phyloP scores from a whole-genome alignment of 169 alveolate genomes.

The Sarcocystis neurona region DNA sequence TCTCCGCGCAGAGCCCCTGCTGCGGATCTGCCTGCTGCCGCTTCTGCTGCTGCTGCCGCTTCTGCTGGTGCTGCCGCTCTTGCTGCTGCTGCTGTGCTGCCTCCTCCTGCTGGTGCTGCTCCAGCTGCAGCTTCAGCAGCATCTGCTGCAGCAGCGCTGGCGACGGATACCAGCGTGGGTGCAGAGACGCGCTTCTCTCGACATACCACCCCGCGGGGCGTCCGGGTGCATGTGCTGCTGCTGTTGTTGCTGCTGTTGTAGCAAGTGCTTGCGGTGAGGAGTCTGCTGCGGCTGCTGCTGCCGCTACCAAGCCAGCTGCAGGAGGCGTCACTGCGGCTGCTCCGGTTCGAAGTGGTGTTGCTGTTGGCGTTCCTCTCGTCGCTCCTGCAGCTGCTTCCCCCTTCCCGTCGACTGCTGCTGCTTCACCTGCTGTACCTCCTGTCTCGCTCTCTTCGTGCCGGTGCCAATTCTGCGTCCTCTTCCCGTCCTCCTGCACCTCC shows the following conservation, averaged over 20 bases:
- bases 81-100: not conserved
- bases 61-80: not conserved
- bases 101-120: conserved; percentile 15
- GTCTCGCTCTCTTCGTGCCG: not conserved
- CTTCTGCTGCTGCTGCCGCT: not conserved
- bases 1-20: too few species aligned
- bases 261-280: not conserved
- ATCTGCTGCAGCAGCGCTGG: conserved; percentile 30
- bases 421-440: not conserved
- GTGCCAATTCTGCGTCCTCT: not conserved
- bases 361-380: too few species aligned
- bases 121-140: not conserved
- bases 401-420: not conserved
- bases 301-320: conserved; percentile 20
- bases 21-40: too few species aligned
- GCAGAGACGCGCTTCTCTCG: conserved; percentile 16
- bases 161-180: conserved; percentile 52
- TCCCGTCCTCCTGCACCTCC: not conserved
- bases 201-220: conserved; percentile 1
- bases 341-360: too few species aligned
- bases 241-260: not conserved
- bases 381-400: not conserved
- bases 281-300: conserved; percentile 35
- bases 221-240: conserved; percentile 1
- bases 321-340: too few species aligned